Conservation (phyloP, 208 protist genomes). For the Wallacemonas sp. region DNA sequence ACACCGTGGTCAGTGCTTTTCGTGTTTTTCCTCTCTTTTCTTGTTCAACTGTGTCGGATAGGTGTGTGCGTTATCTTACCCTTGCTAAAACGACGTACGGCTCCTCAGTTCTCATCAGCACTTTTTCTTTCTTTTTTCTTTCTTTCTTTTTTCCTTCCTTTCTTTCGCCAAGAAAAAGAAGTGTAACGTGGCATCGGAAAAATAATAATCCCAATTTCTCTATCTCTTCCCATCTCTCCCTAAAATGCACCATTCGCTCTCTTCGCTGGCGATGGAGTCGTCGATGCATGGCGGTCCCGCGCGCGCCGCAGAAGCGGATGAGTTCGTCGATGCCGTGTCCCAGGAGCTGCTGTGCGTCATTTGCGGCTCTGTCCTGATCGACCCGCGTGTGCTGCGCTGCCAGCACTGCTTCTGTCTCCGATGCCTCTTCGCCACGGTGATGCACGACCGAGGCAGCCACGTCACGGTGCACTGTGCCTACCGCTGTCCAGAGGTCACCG, state of each 20-base stretch:
- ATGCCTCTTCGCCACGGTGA: slow-evolving; percentile 47
- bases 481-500: slow-evolving; percentile 37
- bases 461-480: slow-evolving; percentile 48
- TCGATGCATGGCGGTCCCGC: neutral
- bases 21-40: too few species aligned
- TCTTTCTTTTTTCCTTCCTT: too few species aligned
- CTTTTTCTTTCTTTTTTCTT: too few species aligned
- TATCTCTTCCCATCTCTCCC: too few species aligned
- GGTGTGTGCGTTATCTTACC: too few species aligned
- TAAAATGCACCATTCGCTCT: slow-evolving; percentile 6
- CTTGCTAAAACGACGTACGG: too few species aligned
- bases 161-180: too few species aligned
- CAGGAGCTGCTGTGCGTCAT: slow-evolving; percentile 56
- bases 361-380: slow-evolving; percentile 50
- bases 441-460: slow-evolving; percentile 31
- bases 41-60: too few species aligned
- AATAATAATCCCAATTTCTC: too few species aligned
- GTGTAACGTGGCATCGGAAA: too few species aligned
- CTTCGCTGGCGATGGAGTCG: neutral
- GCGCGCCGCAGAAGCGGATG: neutral
- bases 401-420: slow-evolving; percentile 76
- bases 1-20: too few species aligned
- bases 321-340: slow-evolving; percentile 24
- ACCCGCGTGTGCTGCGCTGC: slow-evolving; percentile 67
- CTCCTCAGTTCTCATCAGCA: too few species aligned